Evolutionary conservation across 176 grass and related monocot species (phyloP).

Genomic region (Otatea glauca): DNA sequence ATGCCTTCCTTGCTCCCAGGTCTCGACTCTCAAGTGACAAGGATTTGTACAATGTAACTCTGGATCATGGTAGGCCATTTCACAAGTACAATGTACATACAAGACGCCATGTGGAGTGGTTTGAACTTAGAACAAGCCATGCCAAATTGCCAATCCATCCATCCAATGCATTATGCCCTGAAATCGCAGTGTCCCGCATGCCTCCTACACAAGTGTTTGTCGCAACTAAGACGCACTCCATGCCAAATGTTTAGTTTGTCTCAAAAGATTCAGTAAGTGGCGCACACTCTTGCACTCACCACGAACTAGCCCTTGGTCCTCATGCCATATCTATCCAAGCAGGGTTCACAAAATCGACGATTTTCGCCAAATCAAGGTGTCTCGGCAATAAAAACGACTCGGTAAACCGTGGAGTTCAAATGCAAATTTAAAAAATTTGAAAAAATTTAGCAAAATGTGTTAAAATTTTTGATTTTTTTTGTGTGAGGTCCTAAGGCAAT

Average conservation of each 20-base stretch:
- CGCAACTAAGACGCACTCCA: neutral
- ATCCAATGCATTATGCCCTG: conserved; percentile 16
- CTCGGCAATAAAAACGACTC: no score
- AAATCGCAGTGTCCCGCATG: conserved; percentile 11
- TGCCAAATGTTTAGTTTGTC: conserved; percentile 26
- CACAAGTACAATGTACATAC: neutral
- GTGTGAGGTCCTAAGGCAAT: no score
- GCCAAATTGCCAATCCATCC: neutral
- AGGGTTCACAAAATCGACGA: no score
- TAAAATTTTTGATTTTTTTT: no score
- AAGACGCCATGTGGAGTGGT: neutral
- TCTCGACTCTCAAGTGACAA: neutral
- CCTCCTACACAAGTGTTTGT: conserved; percentile 32
- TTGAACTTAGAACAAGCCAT: neutral
- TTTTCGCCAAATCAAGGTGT: no score
- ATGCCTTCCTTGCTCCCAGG: neutral
- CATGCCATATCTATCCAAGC: neutral
- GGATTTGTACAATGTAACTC: no score
- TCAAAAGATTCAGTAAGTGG: conserved; percentile 29
- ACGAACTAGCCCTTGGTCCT: neutral
- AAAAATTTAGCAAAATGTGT: no score
- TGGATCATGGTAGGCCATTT: neutral
- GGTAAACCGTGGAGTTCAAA: no score
- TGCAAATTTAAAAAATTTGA: no score
- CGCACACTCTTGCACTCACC: neutral